Evolutionary conservation across 2,329 filamentous ascomycete genomes (phyloP).

Genomic region (Pseudopithomyces chartarum): DNA sequence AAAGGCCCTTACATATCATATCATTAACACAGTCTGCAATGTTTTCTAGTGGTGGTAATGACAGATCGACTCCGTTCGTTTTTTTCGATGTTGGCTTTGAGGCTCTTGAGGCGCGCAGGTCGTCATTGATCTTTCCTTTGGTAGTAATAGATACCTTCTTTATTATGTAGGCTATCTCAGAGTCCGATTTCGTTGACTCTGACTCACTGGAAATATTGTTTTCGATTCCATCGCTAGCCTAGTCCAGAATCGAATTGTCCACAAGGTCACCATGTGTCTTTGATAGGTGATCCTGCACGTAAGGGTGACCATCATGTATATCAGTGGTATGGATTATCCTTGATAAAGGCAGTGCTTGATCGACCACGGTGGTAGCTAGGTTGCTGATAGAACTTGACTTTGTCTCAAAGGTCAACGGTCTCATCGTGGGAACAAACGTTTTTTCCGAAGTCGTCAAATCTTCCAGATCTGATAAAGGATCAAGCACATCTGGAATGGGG

Average conservation of each 20-base stretch:
- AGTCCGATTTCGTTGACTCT: too few relatives aligned
- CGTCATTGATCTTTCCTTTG: too few relatives aligned
- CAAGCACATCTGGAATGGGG: neutral
- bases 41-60: conserved; percentile 52
- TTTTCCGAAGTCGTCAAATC: neutral
- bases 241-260: too few relatives aligned
- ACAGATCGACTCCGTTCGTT: conserved; percentile 30
- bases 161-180: too few relatives aligned
- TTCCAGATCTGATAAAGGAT: neutral
- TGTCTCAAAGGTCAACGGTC: neutral
- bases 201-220: too few relatives aligned
- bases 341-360: neutral
- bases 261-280: too few relatives aligned
- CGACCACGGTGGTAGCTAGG: neutral
- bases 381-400: neutral
- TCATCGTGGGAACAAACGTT: conserved; percentile 2
- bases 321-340: too few relatives aligned
- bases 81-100: neutral
- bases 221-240: too few relatives aligned
- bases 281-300: too few relatives aligned
- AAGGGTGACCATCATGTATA: too few relatives aligned
- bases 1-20: conserved; percentile 48
- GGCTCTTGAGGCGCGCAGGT: too few relatives aligned
- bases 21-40: conserved; percentile 57
- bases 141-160: too few relatives aligned